Conservation (phyloP, 345 rosid species). For the Brassica napus region DNA sequence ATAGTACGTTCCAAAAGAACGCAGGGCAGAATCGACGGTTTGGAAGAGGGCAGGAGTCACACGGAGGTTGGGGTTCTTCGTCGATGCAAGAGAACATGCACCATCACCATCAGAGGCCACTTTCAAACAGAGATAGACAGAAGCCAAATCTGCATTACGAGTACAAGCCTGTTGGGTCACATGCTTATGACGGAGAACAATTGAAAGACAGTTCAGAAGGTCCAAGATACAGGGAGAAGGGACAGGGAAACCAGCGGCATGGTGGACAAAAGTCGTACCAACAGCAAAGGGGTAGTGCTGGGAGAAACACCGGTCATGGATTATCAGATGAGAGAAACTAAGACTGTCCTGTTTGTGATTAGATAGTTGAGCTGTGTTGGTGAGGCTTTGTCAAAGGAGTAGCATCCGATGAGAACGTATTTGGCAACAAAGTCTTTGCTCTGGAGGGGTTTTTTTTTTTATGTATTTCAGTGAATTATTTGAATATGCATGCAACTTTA, state of each 20-base stretch:
- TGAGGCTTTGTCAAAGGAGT: constrained; percentile 12
- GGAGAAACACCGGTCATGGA: constrained; percentile 47
- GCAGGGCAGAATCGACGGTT: constrained; percentile 55
- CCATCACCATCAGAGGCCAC: constrained; percentile 53
- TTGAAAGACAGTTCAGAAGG: constrained; percentile 53
- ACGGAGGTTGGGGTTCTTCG: constrained; percentile 70
- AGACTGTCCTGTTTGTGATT: constrained; percentile 22
- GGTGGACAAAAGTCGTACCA: constrained; percentile 56
- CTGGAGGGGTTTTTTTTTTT: background rate
- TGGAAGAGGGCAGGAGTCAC: constrained; percentile 61
- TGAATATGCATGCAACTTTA: constrained; percentile 28
- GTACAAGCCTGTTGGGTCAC: constrained; percentile 77
- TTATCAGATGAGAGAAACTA: constrained; percentile 37
- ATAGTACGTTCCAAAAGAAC: constrained; percentile 54
- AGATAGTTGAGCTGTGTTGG: constrained; percentile 27
- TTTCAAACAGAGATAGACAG: constrained; percentile 60
- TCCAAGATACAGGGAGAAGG: constrained; percentile 67
- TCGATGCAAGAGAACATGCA: constrained; percentile 57
- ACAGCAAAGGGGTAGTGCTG: constrained; percentile 49
- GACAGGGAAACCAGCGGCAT: constrained; percentile 53
- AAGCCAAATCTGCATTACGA: constrained; percentile 66
- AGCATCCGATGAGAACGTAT: constrained; percentile 29
- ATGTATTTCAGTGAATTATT: constrained; percentile 20
- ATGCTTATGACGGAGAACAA: constrained; percentile 46
- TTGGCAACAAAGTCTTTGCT: constrained; percentile 21